phyloP scores from a whole-genome alignment of 805 yeast genomes.

The Dipodascopsis tothii region DNA sequence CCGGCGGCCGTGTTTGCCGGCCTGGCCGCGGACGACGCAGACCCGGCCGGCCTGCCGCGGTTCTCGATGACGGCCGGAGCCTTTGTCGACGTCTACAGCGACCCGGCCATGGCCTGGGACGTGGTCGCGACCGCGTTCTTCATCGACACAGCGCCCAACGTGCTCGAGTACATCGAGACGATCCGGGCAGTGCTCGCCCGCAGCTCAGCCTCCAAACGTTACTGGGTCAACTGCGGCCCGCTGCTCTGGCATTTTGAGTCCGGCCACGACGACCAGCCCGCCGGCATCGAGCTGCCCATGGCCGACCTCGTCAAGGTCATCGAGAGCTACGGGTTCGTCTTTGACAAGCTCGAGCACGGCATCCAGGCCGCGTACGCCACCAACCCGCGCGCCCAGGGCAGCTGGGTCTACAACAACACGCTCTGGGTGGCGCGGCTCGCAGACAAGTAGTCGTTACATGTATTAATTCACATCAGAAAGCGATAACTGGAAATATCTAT shows the following conservation, averaged over 20 bases:
- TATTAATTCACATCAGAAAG: too few species aligned
- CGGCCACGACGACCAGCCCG: slow-evolving; percentile 31
- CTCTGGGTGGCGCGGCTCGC: slow-evolving; percentile 47
- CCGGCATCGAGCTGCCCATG: slow-evolving; percentile 49
- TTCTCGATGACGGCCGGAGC: slow-evolving; percentile 43
- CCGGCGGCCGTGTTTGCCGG: slow-evolving; percentile 3
- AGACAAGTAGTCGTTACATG: too few species aligned
- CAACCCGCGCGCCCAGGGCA: slow-evolving; percentile 43
- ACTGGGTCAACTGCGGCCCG: slow-evolving; percentile 91
- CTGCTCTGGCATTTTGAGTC: slow-evolving; percentile 68
- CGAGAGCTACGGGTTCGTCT: slow-evolving; percentile 55
- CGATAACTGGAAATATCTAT: too few species aligned
- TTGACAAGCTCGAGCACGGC: slow-evolving; percentile 23
- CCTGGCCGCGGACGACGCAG: not conserved
- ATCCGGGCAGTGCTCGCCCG: slow-evolving; percentile 45
- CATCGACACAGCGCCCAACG: slow-evolving; percentile 85
- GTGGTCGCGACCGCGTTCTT: slow-evolving; percentile 53
- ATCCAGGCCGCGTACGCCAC: slow-evolving; percentile 45
- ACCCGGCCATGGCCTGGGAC: slow-evolving; percentile 29
- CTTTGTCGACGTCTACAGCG: slow-evolving; percentile 47
- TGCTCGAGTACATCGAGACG: slow-evolving; percentile 65
- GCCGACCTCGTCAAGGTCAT: slow-evolving; percentile 58
- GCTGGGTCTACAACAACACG: slow-evolving; percentile 49
- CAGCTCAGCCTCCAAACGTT: slow-evolving; percentile 34
- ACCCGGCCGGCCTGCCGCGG: not conserved